phyloP scores from a whole-genome alignment of 805 yeast genomes.

The Candida pseudofarinosa region DNA sequence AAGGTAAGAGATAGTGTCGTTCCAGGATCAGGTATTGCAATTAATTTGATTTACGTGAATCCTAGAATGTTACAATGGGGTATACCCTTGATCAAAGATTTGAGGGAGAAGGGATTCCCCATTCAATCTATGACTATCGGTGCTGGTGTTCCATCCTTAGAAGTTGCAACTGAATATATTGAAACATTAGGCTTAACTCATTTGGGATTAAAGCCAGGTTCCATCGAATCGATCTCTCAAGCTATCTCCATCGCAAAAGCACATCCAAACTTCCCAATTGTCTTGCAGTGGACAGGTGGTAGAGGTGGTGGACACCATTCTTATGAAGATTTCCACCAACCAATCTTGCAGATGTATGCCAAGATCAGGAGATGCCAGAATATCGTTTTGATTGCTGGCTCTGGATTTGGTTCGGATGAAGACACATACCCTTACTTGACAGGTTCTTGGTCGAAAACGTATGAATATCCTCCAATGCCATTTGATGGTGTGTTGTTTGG shows the following conservation, averaged over 20 bases:
- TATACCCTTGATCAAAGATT: constrained; percentile 86
- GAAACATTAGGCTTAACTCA: constrained; percentile 88
- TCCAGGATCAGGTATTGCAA: constrained; percentile 88
- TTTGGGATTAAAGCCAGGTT: constrained; percentile 96
- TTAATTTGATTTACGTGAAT: constrained; percentile 91
- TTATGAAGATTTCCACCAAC: constrained; percentile 98
- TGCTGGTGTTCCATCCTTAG: constrained; percentile 99
- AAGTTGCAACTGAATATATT: constrained; percentile 95
- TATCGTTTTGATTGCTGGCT: constrained; percentile 91
- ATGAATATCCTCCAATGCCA: constrained; percentile 97
- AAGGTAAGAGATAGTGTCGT: constrained; percentile 59
- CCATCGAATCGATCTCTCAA: constrained; percentile 85
- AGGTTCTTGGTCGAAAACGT: constrained; percentile 90
- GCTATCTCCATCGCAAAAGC: constrained; percentile 89
- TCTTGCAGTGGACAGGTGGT: constrained; percentile 99
- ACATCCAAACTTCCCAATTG: constrained; percentile 94
- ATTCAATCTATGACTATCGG: constrained; percentile 95
- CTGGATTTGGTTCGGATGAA: constrained; percentile 96
- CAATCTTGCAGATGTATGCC: constrained; percentile 91
- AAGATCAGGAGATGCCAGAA: constrained; percentile 88
- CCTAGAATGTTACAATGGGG: constrained; percentile 99
- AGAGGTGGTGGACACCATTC: constrained; percentile 99
- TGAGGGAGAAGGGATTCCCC: constrained; percentile 91
- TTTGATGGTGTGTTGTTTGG: constrained; percentile 96
- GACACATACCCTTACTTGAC: constrained; percentile 97